These are phyloP conservation scores for Colletotrichum sp. DNA, from an alignment of 2,329 filamentous ascomycete species.

Conservation along the genomic window DNA sequence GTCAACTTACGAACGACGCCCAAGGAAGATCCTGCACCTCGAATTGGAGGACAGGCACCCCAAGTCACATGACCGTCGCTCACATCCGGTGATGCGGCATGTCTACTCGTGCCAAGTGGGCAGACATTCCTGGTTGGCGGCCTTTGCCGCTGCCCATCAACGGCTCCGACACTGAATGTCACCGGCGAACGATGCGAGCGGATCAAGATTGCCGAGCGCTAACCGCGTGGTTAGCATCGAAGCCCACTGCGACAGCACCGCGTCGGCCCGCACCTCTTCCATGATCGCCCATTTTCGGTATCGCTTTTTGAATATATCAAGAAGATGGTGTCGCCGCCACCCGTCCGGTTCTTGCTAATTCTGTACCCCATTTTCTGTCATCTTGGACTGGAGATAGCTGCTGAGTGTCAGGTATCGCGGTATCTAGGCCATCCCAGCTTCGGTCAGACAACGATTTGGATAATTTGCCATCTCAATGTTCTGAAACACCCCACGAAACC, in stretches of 20 bases:
- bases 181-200: not conserved
- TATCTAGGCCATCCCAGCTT: not conserved
- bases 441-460: not conserved
- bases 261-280: not conserved
- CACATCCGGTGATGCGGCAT: not conserved
- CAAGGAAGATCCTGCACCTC: not conserved
- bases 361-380: not conserved
- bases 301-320: not conserved
- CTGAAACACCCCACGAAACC: conserved; percentile 12
- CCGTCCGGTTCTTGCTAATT: not conserved
- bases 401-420: not conserved
- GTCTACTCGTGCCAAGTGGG: not conserved
- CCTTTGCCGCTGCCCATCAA: not conserved
- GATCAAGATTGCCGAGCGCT: not conserved
- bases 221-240: not conserved
- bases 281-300: not conserved
- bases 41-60: not conserved
- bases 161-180: not conserved
- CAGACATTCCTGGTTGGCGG: not conserved
- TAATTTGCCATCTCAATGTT: not conserved
- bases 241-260: not conserved
- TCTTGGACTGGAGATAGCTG: not conserved
- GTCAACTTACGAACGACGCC: not conserved
- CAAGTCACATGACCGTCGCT: not conserved
- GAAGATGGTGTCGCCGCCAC: not conserved